Percentiles rank a stretch among this genome's conserved stretches.
Conservation (phyloP, 306 rosid species). For the Carpinus fangiana region DNA sequence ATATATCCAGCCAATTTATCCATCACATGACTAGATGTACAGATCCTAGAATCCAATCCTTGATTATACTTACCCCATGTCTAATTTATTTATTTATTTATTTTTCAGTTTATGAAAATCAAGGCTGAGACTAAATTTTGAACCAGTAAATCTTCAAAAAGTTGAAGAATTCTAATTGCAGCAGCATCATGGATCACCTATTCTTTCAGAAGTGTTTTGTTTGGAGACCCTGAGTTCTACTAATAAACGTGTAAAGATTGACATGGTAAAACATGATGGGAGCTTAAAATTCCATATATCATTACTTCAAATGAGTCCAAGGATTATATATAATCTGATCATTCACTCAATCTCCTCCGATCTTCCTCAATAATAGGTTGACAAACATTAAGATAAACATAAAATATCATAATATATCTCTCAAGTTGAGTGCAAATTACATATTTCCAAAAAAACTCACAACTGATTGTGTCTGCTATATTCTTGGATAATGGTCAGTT, state of each 20-base stretch:
- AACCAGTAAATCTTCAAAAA: not conserved
- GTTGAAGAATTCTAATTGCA: too few relatives aligned
- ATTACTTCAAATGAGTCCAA: not conserved
- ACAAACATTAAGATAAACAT: not conserved
- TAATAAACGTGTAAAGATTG: not conserved
- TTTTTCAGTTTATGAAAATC: not conserved
- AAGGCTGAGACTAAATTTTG: not conserved
- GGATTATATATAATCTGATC: not conserved
- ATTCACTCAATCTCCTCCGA: not conserved
- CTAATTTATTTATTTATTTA: too few relatives aligned
- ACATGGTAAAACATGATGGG: not conserved
- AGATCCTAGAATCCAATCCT: not conserved
- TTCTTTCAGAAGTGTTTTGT: not conserved
- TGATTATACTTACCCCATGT: not conserved
- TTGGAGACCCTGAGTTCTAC: not conserved
- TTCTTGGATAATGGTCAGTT: not conserved
- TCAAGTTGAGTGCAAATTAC: not conserved
- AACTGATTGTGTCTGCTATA: not conserved
- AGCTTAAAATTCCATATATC: not conserved
- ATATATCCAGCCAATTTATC: not conserved
- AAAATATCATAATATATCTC: not conserved
- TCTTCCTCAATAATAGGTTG: not conserved
- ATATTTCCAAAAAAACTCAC: not conserved
- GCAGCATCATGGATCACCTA: too few relatives aligned
- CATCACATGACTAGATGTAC: not conserved